These are phyloP conservation scores for Amauroascus verrucosus DNA, from an alignment of 2,329 filamentous ascomycete species.

Conservation along the genomic window DNA sequence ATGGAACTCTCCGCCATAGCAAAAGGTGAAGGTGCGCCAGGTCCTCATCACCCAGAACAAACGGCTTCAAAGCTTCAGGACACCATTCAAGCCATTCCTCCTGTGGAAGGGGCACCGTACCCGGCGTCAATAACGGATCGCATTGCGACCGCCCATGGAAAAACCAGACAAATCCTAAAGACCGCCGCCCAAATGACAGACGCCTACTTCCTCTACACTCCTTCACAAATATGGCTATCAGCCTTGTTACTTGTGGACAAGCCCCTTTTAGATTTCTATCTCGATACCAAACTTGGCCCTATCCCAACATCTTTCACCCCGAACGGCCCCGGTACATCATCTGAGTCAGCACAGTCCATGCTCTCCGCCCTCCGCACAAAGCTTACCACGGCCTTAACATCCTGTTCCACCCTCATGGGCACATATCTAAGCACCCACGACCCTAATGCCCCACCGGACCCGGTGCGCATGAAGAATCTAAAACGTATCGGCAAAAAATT, in stretches of 20 bases:
- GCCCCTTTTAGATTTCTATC: conserved; percentile 36
- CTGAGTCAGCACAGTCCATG: conserved; percentile 11
- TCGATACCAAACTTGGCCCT: conserved; percentile 35
- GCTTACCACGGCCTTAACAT: conserved; percentile 28
- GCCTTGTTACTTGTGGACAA: conserved; percentile 65
- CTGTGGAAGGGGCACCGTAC: conserved; percentile 25
- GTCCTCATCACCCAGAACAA: conserved; percentile 24
- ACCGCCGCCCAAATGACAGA: conserved; percentile 78
- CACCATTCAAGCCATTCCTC: conserved; percentile 25
- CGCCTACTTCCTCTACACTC: conserved; percentile 93
- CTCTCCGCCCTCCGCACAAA: conserved; percentile 29
- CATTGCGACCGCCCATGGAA: conserved; percentile 56
- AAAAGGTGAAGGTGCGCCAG: conserved; percentile 45
- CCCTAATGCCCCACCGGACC: conserved; percentile 24
- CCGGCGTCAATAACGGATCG: conserved; percentile 38
- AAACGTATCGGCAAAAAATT: conserved; percentile 41
- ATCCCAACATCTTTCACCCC: conserved; percentile 12
- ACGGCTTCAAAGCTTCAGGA: conserved; percentile 26
- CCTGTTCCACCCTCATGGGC: conserved; percentile 32
- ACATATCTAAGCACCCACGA: conserved; percentile 25
- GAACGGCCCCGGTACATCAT: not conserved
- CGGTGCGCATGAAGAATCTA: conserved; percentile 34
- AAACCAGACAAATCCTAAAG: conserved; percentile 63
- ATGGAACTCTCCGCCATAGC: conserved; percentile 67
- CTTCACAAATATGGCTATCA: conserved; percentile 84